phyloP scores from a whole-genome alignment of 768 basidiomycete species.

The Punctularia strigosozonata region DNA sequence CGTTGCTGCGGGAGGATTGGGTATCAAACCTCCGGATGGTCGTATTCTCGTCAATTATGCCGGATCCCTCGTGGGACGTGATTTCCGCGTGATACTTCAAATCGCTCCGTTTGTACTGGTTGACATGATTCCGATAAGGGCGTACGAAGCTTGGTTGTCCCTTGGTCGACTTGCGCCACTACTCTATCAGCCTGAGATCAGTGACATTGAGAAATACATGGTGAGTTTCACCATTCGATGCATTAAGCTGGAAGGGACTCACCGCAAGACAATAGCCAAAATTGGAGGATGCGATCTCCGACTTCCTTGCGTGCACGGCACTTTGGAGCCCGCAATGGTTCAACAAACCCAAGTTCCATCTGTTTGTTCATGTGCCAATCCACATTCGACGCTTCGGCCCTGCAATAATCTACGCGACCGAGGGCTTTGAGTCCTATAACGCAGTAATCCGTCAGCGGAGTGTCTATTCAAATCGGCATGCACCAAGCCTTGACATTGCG shows the following conservation, averaged over 20 bases:
- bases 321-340: constrained; percentile 9
- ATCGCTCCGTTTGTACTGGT: constrained; percentile 22
- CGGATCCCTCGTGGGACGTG: constrained; percentile 12
- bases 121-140: constrained; percentile 7
- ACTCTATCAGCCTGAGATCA: constrained; percentile 13
- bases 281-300: constrained; percentile 8
- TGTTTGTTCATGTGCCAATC: constrained; percentile 13
- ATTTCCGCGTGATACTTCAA: constrained; percentile 22
- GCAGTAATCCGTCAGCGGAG: constrained; percentile 11
- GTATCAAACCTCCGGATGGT: constrained; percentile 3
- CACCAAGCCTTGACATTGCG: constrained; percentile 14
- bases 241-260: not conserved
- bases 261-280: constrained; percentile 2
- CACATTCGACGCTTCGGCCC: constrained; percentile 18
- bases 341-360: constrained; percentile 19
- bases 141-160: constrained; percentile 11
- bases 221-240: constrained; percentile 2
- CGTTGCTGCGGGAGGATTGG: constrained; percentile 11
- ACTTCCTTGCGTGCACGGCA: constrained; percentile 9
- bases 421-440: constrained; percentile 20
- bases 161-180: constrained; percentile 11
- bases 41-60: constrained; percentile 11
- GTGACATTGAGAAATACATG: constrained; percentile 9
- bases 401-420: constrained; percentile 16
- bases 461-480: constrained; percentile 16